These are phyloP conservation scores for Candida nonsorbophila DNA, from an alignment of 805 yeast species.

Conservation along the genomic window DNA sequence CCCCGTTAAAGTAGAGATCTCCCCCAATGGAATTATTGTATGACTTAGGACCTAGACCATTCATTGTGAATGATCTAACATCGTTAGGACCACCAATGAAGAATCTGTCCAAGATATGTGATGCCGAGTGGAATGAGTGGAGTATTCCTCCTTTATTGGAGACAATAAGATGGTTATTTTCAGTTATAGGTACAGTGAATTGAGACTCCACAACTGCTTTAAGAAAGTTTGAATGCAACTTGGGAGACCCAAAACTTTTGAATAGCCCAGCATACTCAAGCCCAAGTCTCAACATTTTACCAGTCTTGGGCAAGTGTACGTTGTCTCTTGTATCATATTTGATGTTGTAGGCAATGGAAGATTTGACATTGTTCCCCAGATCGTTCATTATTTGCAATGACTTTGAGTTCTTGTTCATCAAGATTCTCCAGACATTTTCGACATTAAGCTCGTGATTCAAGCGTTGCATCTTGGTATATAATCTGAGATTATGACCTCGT, in stretches of 20 bases:
- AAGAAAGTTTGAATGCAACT: constrained; percentile 30
- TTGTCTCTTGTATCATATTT: constrained; percentile 43
- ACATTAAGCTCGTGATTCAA: constrained; percentile 49
- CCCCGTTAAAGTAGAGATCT: constrained; percentile 42
- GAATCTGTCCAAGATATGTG: constrained; percentile 48
- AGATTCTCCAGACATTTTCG: constrained; percentile 38
- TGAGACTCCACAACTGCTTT: constrained; percentile 39
- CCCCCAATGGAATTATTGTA: constrained; percentile 49
- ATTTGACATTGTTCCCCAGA: constrained; percentile 43
- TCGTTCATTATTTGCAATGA: constrained; percentile 28
- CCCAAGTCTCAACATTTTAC: constrained; percentile 31
- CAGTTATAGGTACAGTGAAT: constrained; percentile 17
- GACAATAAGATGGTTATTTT: constrained; percentile 16
- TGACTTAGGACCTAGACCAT: constrained; percentile 53
- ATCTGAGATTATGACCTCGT: constrained; percentile 38
- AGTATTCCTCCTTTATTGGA: constrained; percentile 30
- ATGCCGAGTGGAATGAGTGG: constrained; percentile 11
- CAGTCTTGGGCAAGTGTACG: constrained; percentile 37
- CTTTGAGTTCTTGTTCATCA: constrained; percentile 24
- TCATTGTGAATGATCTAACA: constrained; percentile 45
- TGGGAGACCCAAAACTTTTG: too few relatives aligned
- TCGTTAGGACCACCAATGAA: constrained; percentile 59
- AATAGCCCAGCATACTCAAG: constrained; percentile 30
- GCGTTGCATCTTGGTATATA: constrained; percentile 30
- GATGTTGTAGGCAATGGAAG: constrained; percentile 34